Evolutionary conservation across 2,329 filamentous ascomycete genomes (phyloP), one percentile per base, ranked within the genome.

Genomic region (Hypoxylon sp.): DNA sequence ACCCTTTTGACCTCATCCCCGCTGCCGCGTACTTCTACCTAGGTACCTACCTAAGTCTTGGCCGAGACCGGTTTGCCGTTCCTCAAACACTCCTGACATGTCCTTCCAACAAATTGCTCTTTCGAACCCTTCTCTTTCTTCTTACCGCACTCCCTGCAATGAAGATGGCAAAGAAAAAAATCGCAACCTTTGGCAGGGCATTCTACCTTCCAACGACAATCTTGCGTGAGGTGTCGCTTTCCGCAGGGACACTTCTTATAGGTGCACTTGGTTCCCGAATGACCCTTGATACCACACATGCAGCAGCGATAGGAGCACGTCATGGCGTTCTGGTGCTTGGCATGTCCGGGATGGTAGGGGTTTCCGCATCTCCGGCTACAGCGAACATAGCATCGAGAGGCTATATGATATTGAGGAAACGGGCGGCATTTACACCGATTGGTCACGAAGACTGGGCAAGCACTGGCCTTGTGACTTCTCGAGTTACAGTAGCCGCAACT

Each of bases 231-330:
- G 59, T 80, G 78, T 8, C 67, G 61, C 10, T 58, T 67, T 15
- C 79, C 77, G 67, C 78, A 80, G 3, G 74, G 72, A 55, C 79
- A 80, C 17, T 59, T 68, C 57, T 71, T 72, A 30, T 76, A 53
- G 20, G 73, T 68, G 60, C 79, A 80, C 26, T 78, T 71, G 13
- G 59, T 69, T n/a, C 78, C 78, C 24, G 71, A 72, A 59, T 81
- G 78, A 1, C 76, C 77, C 19, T 62, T 68, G 3, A 75, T 56
- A n/a, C 79, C 79, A 59, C 79, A 80, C 78, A 80, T 80, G 63
- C 78, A 80, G 64, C 79, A 80, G 17, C 79, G 73, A 15, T 68
- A 49, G 17, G 64, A 62, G 68, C 78, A 81, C 2, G 71, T 69
- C 73, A 81, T 79, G 44, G 78, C 78, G 44, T 74, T 77, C 26